Evolutionary conservation across 1,284 basidiomycete species (phyloP).

Genomic region (Cryptococcus sp.): DNA sequence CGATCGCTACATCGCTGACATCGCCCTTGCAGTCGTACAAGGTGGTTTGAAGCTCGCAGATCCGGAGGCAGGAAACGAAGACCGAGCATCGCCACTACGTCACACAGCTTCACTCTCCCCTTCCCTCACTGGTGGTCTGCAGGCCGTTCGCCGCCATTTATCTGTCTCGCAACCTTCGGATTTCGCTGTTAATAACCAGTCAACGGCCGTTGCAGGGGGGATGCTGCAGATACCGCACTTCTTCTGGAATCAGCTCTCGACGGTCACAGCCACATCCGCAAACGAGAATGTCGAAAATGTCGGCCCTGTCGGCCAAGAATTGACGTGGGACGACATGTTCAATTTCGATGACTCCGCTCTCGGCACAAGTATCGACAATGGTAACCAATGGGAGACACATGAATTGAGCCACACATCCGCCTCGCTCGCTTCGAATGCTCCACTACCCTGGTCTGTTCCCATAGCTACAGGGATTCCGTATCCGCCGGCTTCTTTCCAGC

Average conservation of each 20-base stretch:
- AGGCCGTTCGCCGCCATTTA: slow-evolving; percentile 17
- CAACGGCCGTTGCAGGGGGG: neutral
- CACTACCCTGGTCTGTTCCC: neutral
- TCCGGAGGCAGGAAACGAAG: neutral
- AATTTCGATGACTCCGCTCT: neutral
- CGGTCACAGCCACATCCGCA: neutral
- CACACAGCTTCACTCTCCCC: slow-evolving; percentile 1
- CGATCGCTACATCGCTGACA: slow-evolving; percentile 3
- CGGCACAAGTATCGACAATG: neutral
- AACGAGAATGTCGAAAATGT: neutral
- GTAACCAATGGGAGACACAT: neutral
- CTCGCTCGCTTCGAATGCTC: no score
- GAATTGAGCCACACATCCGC: neutral
- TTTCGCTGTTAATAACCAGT: neutral
- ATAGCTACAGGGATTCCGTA: neutral
- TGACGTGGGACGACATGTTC: neutral
- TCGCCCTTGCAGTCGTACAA: slow-evolving; percentile 26
- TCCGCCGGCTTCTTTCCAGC: neutral
- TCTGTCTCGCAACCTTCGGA: slow-evolving; percentile 2
- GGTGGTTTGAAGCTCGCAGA: slow-evolving; percentile 28
- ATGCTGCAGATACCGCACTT: slow-evolving; percentile 35
- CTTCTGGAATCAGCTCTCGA: slow-evolving; percentile 36
- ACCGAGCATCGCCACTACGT: neutral
- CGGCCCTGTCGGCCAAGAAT: neutral
- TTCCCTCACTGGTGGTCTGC: slow-evolving; percentile 12